Evolutionary conservation across 1,139 yeast genomes (phyloP), one percentile per base, ranked within the genome.

Genomic region (Debaryomyces subglobosus): DNA sequence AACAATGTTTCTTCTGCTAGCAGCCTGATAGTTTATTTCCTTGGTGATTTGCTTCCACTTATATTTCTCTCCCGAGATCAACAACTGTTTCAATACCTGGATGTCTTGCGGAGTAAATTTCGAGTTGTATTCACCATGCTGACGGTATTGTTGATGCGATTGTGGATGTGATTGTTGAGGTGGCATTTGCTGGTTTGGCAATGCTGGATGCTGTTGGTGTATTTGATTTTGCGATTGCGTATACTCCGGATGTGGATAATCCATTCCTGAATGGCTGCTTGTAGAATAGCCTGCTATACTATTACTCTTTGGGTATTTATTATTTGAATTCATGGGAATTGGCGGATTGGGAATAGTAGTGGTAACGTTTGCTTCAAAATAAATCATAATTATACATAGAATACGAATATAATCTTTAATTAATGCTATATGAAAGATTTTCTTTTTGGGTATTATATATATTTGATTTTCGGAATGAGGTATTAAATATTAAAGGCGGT

Each of bases 21-120:
- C 64, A 18, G 63, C 60, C 38, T 60, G 62, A 45, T 52, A 52
- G 54, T 74, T 74, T 46, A 74, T 72, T 49, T 73, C 78, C 55
- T 71, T 73, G 40, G 79, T 74, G 52, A 74, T 71, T 55, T 72
- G 77, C 55, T 74, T 74, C 79, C 79, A 74, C 55, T 74, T 74
- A 58, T 71, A 69, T 52, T 74, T 74, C 50, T 74, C 79, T 5
- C 78, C 79, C 1, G 74, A 67, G 21, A 64, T 63, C 45, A 74
- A 61, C 39, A 74, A 62, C 53, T 72, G 78, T 49, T 67, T 67
- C 49, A 74, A 63, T 30, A 73, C 65, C 51, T 67, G 74, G 36
- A 73, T 62, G 50, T 74, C 79, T 45, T 69, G 74, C 13, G 68
- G 64, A 4, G 67, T 53, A 52, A 74, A 72, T 53, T 69, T 72